Conservation (phyloP, 2,329 filamentous ascomycete species). For the Mycosphaerella sp. region DNA sequence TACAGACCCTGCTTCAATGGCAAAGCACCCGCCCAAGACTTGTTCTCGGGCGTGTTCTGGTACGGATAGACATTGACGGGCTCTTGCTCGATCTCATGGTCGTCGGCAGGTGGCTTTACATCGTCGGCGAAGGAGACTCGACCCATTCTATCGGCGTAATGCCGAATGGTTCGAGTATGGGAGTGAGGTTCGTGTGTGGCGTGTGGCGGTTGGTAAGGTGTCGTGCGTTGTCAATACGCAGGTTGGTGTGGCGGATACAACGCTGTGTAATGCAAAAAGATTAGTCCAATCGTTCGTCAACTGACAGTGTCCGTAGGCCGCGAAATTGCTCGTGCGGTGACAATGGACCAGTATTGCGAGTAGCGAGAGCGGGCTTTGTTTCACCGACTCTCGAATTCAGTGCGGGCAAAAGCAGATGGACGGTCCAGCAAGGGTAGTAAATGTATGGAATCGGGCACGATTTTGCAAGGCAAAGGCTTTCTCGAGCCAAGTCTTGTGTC, state of each 20-base stretch:
- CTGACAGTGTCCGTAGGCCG: constrained; percentile 5
- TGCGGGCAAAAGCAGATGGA: constrained; percentile 8
- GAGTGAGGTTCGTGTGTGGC: constrained; percentile 5
- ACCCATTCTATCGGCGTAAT: constrained; percentile 50
- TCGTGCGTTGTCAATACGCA: background rate
- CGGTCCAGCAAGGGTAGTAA: background rate
- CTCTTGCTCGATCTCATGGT: constrained; percentile 47
- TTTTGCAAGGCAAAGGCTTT: constrained; percentile 7
- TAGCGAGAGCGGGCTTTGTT: background rate
- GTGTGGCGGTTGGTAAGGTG: background rate
- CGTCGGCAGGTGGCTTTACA: constrained; percentile 40
- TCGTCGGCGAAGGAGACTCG: constrained; percentile 48
- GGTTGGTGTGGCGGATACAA: background rate
- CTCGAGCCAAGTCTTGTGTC: constrained; percentile 7
- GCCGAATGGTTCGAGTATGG: constrained; percentile 36
- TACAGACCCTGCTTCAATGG: constrained; percentile 99
- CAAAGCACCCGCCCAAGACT: constrained; percentile 90
- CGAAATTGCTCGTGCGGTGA: background rate
- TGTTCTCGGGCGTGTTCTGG: constrained; percentile 68
- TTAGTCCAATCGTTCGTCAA: background rate
- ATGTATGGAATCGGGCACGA: constrained; percentile 3
- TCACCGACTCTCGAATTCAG: background rate
- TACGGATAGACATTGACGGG: constrained; percentile 69
- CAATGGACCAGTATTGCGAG: constrained; percentile 8
- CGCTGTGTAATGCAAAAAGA: constrained; percentile 1